A percentile compares a stretch with the other conserved stretches of the same genome.
phyloP scores from a whole-genome alignment of 1,284 basidiomycete genomes.

The Ustilago trichophora region DNA sequence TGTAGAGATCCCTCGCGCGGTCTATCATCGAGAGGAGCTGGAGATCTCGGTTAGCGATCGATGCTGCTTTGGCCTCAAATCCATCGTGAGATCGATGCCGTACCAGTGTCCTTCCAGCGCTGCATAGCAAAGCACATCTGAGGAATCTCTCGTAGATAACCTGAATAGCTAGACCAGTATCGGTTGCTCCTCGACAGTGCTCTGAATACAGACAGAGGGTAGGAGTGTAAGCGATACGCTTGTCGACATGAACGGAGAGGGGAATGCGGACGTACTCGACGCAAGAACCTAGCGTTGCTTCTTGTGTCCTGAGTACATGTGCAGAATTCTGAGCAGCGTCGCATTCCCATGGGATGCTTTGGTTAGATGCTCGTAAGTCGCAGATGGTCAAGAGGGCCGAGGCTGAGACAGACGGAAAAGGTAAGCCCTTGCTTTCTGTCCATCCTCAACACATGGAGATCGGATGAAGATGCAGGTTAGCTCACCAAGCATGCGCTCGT shows the following conservation, averaged over 20 bases:
- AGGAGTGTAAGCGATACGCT: not conserved
- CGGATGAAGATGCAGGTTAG: no score
- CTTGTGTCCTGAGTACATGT: not conserved
- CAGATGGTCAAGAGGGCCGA: conserved; percentile 30
- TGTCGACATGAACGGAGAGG: not conserved
- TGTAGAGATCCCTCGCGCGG: conserved; percentile 22
- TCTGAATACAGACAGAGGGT: not conserved
- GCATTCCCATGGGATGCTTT: conserved; percentile 33
- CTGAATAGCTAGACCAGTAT: conserved; percentile 46
- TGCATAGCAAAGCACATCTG: conserved; percentile 39
- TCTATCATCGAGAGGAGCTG: conserved; percentile 5
- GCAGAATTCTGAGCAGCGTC: not conserved
- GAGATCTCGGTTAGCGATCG: no score
- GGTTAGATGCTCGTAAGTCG: conserved; percentile 25
- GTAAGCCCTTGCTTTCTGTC: no score
- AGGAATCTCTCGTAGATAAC: conserved; percentile 42
- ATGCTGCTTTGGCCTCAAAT: no score
- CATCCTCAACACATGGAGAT: no score
- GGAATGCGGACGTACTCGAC: conserved; percentile 18
- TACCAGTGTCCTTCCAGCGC: conserved; percentile 35
- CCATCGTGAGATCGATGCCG: no score
- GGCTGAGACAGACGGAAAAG: not conserved
- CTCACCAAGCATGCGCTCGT: conserved; percentile 28
- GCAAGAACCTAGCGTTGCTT: conserved; percentile 1
- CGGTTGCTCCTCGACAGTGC: conserved; percentile 34